Evolutionary conservation across 1,284 basidiomycete genomes (phyloP), one percentile per base, ranked within the genome.

Genomic region (Gomphus bonarii): DNA sequence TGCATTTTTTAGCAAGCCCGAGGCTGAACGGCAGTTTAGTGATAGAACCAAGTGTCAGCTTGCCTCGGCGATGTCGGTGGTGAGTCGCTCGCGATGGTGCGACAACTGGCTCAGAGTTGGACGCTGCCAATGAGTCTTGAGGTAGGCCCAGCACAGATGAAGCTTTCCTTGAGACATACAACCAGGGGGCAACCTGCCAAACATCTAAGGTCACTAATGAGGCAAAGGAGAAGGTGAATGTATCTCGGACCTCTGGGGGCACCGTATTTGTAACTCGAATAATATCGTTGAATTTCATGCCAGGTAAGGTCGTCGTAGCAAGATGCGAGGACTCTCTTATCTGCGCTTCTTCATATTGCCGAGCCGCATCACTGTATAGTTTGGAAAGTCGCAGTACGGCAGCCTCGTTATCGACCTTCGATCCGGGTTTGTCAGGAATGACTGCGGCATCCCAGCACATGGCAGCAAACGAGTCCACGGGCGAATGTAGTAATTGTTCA

Each of bases 401-500:
- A 12, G 22, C 22, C 22, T 18, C 20, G 33, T 14, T 35, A 33
- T 25, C 8, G 20, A 6, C 20, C 11, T 14, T 52, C 14, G 11
- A 16, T 38, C 11, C 18, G 30, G 31, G 14, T 14, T 31, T 33
- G 1, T 57, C 55, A 22, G 55, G 36, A 16, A 31, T 18, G 11
- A 57, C 55, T 18, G 44, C 36, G 18, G 42, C 52, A 43, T 47
- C 20, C 58, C 58, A 59, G 22, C 58, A 59, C n/a, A 59, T 43
- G 10, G 51, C 58, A 11, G 58, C 54, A 46, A 55, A 59, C 2
- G 58, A 59, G 22, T 59, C 58, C n/a, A 55, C 28, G 8, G 58
- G 58, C 4, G 58, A 59, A 16, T 38, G 18, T 18, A 54, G 28
- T 25, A 59, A 54, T 16, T 55, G 33, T 18, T 59, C 58, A 35